These are phyloP conservation scores for Avena insularis DNA, from an alignment of 176 grass and related monocot species.

Conservation along the genomic window DNA sequence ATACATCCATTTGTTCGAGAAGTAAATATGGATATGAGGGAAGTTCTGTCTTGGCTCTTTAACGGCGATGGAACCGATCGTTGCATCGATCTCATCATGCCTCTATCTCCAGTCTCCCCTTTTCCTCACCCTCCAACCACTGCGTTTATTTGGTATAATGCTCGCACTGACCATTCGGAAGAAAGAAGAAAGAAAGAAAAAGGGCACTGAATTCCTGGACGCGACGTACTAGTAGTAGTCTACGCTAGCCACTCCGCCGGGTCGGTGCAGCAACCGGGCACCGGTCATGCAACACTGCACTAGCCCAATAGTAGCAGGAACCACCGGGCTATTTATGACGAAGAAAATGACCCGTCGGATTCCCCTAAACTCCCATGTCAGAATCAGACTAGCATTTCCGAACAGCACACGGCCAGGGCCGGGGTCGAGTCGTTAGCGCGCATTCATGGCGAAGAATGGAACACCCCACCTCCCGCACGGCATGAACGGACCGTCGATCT, in stretches of 20 bases:
- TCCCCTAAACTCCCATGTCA: not conserved
- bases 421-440: slow-evolving; percentile 12
- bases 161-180: not conserved
- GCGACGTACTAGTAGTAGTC: slow-evolving; percentile 17
- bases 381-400: slow-evolving; percentile 4
- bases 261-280: slow-evolving; percentile 13
- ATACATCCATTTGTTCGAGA: no score
- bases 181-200: no score
- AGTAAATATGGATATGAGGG: no score
- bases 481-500: no score
- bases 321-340: not conserved
- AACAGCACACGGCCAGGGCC: not conserved
- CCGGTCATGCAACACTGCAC: not conserved
- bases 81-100: not conserved
- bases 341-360: not conserved
- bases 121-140: slow-evolving; percentile 48
- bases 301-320: not conserved
- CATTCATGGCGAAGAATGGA: slow-evolving; percentile 46
- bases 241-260: slow-evolving; percentile 1
- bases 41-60: no score
- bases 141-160: not conserved
- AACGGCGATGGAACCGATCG: not conserved
- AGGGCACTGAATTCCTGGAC: slow-evolving; percentile 26
- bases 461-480: slow-evolving; percentile 1
- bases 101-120: not conserved